Evolutionary conservation across 768 basidiomycete genomes (phyloP), one percentile per base, ranked within the genome.

Genomic region (Auriscalpium microsporum): DNA sequence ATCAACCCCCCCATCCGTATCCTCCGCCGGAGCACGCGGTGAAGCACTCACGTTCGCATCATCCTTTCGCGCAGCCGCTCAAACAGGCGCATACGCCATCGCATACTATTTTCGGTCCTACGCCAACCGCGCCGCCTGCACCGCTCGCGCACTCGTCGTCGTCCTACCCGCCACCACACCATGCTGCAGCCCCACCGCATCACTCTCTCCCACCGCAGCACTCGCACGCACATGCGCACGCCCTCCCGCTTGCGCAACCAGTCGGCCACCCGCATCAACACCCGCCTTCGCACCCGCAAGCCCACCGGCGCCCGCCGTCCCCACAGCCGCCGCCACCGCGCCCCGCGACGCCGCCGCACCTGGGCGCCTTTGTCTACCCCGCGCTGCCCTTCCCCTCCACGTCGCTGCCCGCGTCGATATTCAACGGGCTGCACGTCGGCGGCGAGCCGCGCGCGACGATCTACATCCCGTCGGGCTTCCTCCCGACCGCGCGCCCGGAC

Each of bases 341-440:
- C 49, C 2, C 62, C 60, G 48, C 38, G 56, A 65, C 67, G 2
- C 55, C 66, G 0, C 58, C 65, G 2, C 69, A 77, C 59, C 67
- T 85, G 11, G 83, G 83, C 40, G 80, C 80, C 23, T 85, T 73
- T 66, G 77, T 85, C 48, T 79, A 73, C 53, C 83, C 83, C 2
- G 67, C 69, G 44, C 67, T 78, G 45, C 83, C 83, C 28, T 82
- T 85, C 66, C 83, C 83, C 17, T 64, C 56, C 65, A 65, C 40
- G 23, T 33, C 16, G 36, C 17, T n/a, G 33, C 23, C 19, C 35
- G 23, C 16, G 28, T 34, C 55, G 42, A n/a, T 28, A 23, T 36
- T 11, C 10, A 17, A 48, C 13, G 16, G 60, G 40, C 14, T 14
- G 40, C 14, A 42, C 2, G 40, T 14, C 8, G 40, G 58, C 14